Percentiles rank a stretch among this genome's conserved stretches.
These are phyloP conservation scores for Fonsecaea pugnacius DNA, from an alignment of 2,329 filamentous ascomycete species.

Conservation along the genomic window DNA sequence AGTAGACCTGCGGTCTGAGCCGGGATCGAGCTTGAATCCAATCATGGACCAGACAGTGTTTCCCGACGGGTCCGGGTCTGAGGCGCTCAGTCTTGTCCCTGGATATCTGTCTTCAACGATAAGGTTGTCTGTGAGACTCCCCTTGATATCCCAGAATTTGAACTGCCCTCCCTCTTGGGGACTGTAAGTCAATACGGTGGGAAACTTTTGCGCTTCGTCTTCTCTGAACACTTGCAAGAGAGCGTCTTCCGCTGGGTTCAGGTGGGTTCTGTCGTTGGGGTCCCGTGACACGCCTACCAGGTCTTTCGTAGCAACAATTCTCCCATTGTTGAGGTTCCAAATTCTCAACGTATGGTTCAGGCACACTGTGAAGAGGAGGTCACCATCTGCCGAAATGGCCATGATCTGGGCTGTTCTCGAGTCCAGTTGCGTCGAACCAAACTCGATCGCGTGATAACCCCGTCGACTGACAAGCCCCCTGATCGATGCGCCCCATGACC, in stretches of 20 bases:
- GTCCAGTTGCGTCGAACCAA: slow-evolving; percentile 49
- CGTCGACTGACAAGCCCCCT: slow-evolving; percentile 53
- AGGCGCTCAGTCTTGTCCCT: slow-evolving; percentile 66
- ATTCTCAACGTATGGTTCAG: slow-evolving; percentile 86
- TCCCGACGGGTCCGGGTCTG: slow-evolving; percentile 63
- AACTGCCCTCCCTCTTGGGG: slow-evolving; percentile 86
- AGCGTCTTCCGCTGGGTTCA: slow-evolving; percentile 78
- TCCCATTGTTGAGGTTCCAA: slow-evolving; percentile 85
- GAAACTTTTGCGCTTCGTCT: slow-evolving; percentile 28
- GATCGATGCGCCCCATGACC: slow-evolving; percentile 54
- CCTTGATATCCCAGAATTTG: slow-evolving; percentile 84
- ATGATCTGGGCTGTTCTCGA: slow-evolving; percentile 51
- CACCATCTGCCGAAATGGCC: slow-evolving; percentile 51
- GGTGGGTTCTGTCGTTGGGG: slow-evolving; percentile 72
- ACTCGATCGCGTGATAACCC: slow-evolving; percentile 49
- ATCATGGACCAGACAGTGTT: slow-evolving; percentile 79
- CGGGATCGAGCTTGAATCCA: slow-evolving; percentile 69
- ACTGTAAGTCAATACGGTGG: slow-evolving; percentile 75
- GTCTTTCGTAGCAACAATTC: slow-evolving; percentile 76
- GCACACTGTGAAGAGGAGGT: slow-evolving; percentile 74
- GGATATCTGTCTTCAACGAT: slow-evolving; percentile 74
- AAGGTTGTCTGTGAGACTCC: slow-evolving; percentile 60
- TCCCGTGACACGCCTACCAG: slow-evolving; percentile 71
- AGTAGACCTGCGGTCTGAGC: slow-evolving; percentile 58
- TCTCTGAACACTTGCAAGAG: slow-evolving; percentile 72